Percentiles rank a stretch among this genome's conserved stretches.
phyloP scores from a whole-genome alignment of 768 basidiomycete genomes.

The Suillus sp. region DNA sequence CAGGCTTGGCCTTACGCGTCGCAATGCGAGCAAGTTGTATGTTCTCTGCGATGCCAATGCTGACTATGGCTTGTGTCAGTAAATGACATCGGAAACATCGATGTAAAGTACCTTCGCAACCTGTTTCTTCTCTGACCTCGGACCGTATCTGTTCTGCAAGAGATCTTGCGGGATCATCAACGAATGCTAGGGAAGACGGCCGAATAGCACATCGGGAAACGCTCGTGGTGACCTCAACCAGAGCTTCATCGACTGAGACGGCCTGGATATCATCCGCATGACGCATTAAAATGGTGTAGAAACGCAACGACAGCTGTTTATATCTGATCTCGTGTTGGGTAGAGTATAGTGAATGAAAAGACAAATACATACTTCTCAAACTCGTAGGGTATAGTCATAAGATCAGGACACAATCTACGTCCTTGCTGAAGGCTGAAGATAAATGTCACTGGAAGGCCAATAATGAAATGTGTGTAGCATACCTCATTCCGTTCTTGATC shows the following conservation, averaged over 20 bases:
- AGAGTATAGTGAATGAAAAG: neutral
- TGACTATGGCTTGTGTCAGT: conserved; percentile 52
- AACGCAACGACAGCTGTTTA: conserved; percentile 79
- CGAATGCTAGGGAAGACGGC: conserved; percentile 26
- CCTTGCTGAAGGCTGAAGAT: conserved; percentile 72
- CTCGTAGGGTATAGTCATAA: conserved; percentile 89
- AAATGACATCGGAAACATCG: neutral
- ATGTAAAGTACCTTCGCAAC: conserved; percentile 68
- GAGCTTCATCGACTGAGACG: conserved; percentile 94
- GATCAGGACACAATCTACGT: conserved; percentile 67
- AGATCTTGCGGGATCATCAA: conserved; percentile 65
- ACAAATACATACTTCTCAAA: conserved; percentile 66
- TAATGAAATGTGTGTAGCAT: conserved; percentile 19
- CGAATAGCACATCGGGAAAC: conserved; percentile 43
- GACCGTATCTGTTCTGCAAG: conserved; percentile 81
- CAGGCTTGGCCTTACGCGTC: conserved; percentile 90
- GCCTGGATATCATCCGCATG: conserved; percentile 92
- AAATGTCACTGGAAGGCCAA: conserved; percentile 9
- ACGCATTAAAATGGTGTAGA: conserved; percentile 91
- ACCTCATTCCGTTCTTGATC: conserved; percentile 96
- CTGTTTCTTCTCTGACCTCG: conserved; percentile 75
- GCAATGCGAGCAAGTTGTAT: conserved; percentile 92
- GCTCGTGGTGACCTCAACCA: conserved; percentile 80
- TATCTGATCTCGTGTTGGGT: conserved; percentile 52
- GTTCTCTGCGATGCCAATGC: conserved; percentile 91